Evolutionary conservation across 805 yeast genomes (phyloP).

Genomic region (Teunomyces barrocoloradensis): DNA sequence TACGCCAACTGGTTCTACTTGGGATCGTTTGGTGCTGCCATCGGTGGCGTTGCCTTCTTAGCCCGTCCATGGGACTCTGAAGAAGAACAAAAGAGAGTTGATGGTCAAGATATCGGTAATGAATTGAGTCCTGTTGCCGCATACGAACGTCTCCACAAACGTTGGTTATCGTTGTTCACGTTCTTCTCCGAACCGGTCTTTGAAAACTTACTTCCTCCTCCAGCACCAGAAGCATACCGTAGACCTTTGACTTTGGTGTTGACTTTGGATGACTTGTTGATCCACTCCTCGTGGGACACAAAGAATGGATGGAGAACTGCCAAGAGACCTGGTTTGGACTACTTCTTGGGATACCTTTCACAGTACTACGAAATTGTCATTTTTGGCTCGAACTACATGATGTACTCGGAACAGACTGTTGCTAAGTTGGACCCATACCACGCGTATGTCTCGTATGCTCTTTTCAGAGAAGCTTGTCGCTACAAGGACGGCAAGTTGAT

Average conservation of each 20-base stretch:
- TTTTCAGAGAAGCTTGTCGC: constrained; percentile 88
- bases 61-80: constrained; percentile 83
- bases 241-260: constrained; percentile 89
- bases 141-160: constrained; percentile 65
- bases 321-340: constrained; percentile 97
- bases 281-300: constrained; percentile 90
- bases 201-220: constrained; percentile 90
- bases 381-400: constrained; percentile 81
- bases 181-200: constrained; percentile 92
- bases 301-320: constrained; percentile 98
- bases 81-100: constrained; percentile 56
- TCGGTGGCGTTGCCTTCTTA: constrained; percentile 60
- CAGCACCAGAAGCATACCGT: constrained; percentile 85
- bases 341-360: constrained; percentile 89
- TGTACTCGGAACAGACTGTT: constrained; percentile 80
- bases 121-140: constrained; percentile 68
- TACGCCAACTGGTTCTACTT: constrained; percentile 74
- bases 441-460: constrained; percentile 81
- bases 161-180: constrained; percentile 73
- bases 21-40: constrained; percentile 50
- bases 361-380: constrained; percentile 95
- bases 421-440: constrained; percentile 91
- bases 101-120: constrained; percentile 52
- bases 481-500: constrained; percentile 85
- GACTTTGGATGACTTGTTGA: constrained; percentile 83